Evolutionary conservation across 257 asterid genomes (phyloP), one percentile per base, ranked within the genome.

Genomic region (Fraxinus quadrangulata): DNA sequence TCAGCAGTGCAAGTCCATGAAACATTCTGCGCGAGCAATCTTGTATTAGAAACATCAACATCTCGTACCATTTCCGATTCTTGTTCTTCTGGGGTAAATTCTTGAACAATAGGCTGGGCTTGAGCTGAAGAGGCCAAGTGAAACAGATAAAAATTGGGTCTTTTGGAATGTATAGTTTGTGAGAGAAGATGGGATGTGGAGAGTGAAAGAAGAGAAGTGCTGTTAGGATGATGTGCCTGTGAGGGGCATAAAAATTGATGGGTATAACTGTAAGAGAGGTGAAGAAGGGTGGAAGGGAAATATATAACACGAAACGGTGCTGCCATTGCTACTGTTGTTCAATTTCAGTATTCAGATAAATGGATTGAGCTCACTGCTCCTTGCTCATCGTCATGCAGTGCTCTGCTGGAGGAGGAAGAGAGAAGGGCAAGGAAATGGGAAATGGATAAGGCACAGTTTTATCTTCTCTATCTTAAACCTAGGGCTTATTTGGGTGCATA

Each of bases 1-100:
- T 87, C 93, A 10, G 36, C 87, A 19, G 92, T 85, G 81, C 86
- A 80, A 1, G 86, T 87, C 98, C 98, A 95, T 1, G 99, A 98
- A 77, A 93, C 88, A 84, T 95, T 93, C 89, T 90, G 94, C 67
- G 88, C 92, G 37, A 95, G 87, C 74, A 95, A 33, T 83, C 90
- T 89, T 70, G 89, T 84, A 23, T 79, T 82, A 17, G 93, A 87
- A 72, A 75, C 85, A 67, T 68, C 83, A 21, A 23, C 87, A 78
- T 79, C 87, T 74, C 81, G 84, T 3, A 28, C 83, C 26, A 59
- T 70, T 61, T 77, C 75, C 17, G 26, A 67, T 70, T 54, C 70
- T 42, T 26, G 74, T 37, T 12, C 4, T 24, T 79, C 84, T 6
- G 70, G 61, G 19, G 69, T 73, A 0, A 83, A 36, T 26, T 74